Conservation (phyloP, 805 yeast species). For the Tetrapisispora taiwanensis region DNA sequence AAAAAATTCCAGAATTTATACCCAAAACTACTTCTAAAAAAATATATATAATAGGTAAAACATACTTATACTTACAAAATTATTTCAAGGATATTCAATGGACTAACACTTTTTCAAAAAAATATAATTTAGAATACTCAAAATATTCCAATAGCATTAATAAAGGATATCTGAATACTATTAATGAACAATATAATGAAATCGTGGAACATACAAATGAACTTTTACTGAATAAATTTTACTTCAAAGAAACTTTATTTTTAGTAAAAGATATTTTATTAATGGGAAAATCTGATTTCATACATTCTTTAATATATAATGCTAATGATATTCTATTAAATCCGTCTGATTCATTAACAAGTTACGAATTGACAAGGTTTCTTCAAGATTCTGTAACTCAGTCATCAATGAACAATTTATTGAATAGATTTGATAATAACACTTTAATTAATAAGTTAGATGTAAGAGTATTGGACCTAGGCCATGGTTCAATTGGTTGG, state of each 20-base stretch:
- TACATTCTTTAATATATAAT: conserved; percentile 49
- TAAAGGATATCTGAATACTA: conserved; percentile 26
- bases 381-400: conserved; percentile 52
- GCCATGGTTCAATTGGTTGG: conserved; percentile 77
- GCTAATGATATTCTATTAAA: conserved; percentile 45
- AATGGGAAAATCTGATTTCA: conserved; percentile 73
- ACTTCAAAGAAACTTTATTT: conserved; percentile 43
- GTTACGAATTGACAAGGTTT: conserved; percentile 55
- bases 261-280: conserved; percentile 58
- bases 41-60: conserved; percentile 62
- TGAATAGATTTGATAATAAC: conserved; percentile 28
- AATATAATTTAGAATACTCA: conserved; percentile 13
- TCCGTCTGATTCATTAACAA: conserved; percentile 53
- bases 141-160: conserved; percentile 4
- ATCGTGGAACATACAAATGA: conserved; percentile 42
- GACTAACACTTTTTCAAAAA: conserved; percentile 38
- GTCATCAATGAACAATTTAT: conserved; percentile 38
- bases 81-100: conserved; percentile 62
- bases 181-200: conserved; percentile 40
- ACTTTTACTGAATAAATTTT: conserved; percentile 40
- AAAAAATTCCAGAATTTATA: conserved; percentile 33
- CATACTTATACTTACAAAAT: conserved; percentile 50
- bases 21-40: conserved; percentile 32
- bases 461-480: conserved; percentile 68
- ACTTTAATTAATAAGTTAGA: conserved; percentile 51